Evolutionary conservation across 1,284 basidiomycete species (phyloP).

Genomic region (Stygiomarasmius scandens): DNA sequence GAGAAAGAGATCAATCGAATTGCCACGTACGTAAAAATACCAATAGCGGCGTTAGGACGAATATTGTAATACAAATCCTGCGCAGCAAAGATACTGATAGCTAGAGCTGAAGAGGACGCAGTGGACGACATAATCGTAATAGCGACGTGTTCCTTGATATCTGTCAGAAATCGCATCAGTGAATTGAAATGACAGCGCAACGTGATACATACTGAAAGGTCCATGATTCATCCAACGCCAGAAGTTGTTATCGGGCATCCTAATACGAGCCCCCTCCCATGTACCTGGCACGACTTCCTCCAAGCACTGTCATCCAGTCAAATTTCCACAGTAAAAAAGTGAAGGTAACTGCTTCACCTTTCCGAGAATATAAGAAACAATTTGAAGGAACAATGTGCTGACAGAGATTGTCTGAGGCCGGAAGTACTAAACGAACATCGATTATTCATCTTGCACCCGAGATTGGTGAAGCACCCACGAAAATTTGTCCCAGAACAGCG

Average conservation of each 20-base stretch:
- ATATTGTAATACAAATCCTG: slow-evolving; percentile 53
- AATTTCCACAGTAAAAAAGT: background rate
- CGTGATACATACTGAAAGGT: slow-evolving; percentile 31
- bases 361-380: slow-evolving; percentile 44
- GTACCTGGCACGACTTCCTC: slow-evolving; percentile 48
- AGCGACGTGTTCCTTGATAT: slow-evolving; percentile 62
- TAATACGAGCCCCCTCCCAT: slow-evolving; percentile 29
- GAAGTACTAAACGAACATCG: slow-evolving; percentile 45
- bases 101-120: slow-evolving; percentile 48
- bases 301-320: slow-evolving; percentile 24
- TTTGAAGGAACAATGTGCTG: slow-evolving; percentile 57
- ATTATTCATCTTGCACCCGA: no score
- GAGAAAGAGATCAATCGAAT: background rate
- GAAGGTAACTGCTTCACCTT: slow-evolving; percentile 20
- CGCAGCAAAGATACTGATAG: slow-evolving; percentile 52
- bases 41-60: slow-evolving; percentile 48
- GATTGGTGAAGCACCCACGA: no score
- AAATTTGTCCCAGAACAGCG: slow-evolving; percentile 44
- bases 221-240: slow-evolving; percentile 61
- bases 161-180: slow-evolving; percentile 24
- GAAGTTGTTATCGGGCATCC: slow-evolving; percentile 12
- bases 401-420: slow-evolving; percentile 49
- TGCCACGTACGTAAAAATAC: slow-evolving; percentile 44
- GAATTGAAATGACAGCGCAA: slow-evolving; percentile 10
- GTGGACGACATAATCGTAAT: slow-evolving; percentile 60